phyloP scores from a whole-genome alignment of 2,329 filamentous ascomycete species.

The Berkeleyomyces rouxiae region DNA sequence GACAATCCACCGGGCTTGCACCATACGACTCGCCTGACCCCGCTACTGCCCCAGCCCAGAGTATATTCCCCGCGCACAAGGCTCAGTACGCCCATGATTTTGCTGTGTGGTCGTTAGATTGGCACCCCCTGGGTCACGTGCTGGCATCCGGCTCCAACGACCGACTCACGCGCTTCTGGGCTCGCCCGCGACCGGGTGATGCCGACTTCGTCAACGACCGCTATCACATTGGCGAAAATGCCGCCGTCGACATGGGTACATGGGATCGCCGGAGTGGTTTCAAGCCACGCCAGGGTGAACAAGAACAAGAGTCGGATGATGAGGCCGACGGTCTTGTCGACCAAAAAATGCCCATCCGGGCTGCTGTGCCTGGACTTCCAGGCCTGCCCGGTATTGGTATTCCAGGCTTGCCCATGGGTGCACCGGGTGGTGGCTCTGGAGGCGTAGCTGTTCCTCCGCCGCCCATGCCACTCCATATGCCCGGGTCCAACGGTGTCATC shows the following conservation, averaged over 20 bases:
- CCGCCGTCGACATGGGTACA: conserved; percentile 83
- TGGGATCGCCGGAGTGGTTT: conserved; percentile 70
- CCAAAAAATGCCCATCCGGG: conserved; percentile 58
- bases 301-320: conserved; percentile 85
- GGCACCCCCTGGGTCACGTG: conserved; percentile 93
- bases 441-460: conserved; percentile 16
- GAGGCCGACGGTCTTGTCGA: conserved; percentile 86
- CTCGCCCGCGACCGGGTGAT: conserved; percentile 74
- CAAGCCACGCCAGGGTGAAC: conserved; percentile 71
- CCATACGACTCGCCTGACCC: conserved; percentile 78
- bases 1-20: conserved; percentile 53
- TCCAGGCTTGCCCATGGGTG: neutral
- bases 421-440: neutral
- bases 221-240: conserved; percentile 87
- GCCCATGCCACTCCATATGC: conserved; percentile 22
- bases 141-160: conserved; percentile 93
- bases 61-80: conserved; percentile 82
- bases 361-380: conserved; percentile 26
- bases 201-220: conserved; percentile 72
- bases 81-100: conserved; percentile 81
- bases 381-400: conserved; percentile 29
- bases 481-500: conserved; percentile 34
- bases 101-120: conserved; percentile 93
- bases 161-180: conserved; percentile 93
- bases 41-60: conserved; percentile 62